Evolutionary conservation across 306 rosid species (phyloP).

Genomic region (Lathyrus oleraceus): DNA sequence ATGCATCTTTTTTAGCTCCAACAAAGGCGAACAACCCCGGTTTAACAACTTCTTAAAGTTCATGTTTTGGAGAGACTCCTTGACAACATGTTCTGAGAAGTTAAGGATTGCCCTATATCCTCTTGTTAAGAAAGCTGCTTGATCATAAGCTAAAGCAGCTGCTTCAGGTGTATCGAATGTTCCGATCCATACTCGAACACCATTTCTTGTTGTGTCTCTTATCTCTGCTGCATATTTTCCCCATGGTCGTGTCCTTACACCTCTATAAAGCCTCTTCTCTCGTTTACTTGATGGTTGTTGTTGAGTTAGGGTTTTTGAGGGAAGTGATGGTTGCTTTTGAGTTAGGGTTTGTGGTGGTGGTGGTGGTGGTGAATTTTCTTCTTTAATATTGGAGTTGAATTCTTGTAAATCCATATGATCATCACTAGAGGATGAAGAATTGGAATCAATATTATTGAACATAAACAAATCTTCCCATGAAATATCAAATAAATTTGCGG

Average conservation of each 20-base stretch:
- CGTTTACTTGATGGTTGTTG: neutral
- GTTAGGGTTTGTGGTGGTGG: neutral
- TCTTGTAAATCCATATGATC: neutral
- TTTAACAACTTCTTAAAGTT: slow-evolving; percentile 6
- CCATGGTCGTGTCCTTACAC: slow-evolving; percentile 89
- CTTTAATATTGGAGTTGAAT: neutral
- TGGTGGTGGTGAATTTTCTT: neutral
- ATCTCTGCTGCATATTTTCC: slow-evolving; percentile 96
- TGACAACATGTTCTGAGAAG: slow-evolving; percentile 23
- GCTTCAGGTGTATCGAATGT: slow-evolving; percentile 73
- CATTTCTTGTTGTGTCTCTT: slow-evolving; percentile 81
- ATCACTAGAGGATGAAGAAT: slow-evolving; percentile 1
- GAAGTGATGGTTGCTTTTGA: neutral
- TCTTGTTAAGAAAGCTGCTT: slow-evolving; percentile 68
- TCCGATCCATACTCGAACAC: slow-evolving; percentile 76
- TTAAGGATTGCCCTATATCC: slow-evolving; percentile 46
- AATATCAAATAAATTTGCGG: neutral
- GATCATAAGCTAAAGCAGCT: slow-evolving; percentile 82
- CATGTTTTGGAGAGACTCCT: slow-evolving; percentile 51
- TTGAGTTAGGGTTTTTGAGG: neutral
- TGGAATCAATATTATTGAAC: neutral
- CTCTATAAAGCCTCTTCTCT: slow-evolving; percentile 48
- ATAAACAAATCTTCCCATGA: slow-evolving; percentile 4
- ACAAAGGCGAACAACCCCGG: slow-evolving; percentile 50
- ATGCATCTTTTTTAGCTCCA: slow-evolving; percentile 62